A percentile compares a stretch with the other conserved stretches of the same genome.
phyloP scores from a whole-genome alignment of 176 grass and related monocot genomes.

The Typha latifolia region DNA sequence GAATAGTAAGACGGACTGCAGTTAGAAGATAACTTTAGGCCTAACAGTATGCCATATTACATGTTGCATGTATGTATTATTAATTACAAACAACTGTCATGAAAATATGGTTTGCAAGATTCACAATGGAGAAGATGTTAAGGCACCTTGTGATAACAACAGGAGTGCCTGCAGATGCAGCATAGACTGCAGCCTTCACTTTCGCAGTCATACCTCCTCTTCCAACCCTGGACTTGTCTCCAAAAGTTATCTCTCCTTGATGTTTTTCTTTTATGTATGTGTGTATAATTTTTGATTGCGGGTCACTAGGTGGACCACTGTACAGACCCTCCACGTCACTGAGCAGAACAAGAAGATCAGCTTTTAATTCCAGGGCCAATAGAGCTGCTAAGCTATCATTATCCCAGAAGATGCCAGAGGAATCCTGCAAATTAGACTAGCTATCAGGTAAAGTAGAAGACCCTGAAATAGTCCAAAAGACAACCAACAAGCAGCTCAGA shows the following conservation, averaged over 20 bases:
- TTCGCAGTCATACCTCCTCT: constrained; percentile 98
- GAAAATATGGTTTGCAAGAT: background rate
- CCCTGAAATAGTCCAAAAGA: background rate
- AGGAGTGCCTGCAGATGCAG: constrained; percentile 71
- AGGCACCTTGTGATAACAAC: constrained; percentile 82
- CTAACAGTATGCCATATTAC: background rate
- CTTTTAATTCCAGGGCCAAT: constrained; percentile 82
- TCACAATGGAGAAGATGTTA: background rate
- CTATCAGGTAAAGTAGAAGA: background rate
- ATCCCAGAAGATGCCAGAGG: constrained; percentile 98
- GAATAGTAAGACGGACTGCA: too few relatives aligned
- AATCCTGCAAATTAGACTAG: constrained; percentile 52
- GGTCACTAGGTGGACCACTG: constrained; percentile 73
- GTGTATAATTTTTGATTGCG: constrained; percentile 72
- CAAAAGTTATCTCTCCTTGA: constrained; percentile 79
- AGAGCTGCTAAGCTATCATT: constrained; percentile 99
- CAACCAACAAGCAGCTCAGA: background rate
- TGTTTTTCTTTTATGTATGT: constrained; percentile 92
- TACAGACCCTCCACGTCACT: constrained; percentile 99
- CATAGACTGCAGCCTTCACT: constrained; percentile 75
- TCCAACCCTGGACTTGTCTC: constrained; percentile 94
- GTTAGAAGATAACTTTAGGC: background rate
- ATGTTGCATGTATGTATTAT: background rate
- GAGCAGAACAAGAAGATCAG: constrained; percentile 80
- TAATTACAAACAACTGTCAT: background rate